Evolutionary conservation across 2,329 filamentous ascomycete species (phyloP).

Genomic region (Dendrostoma leiphaemia): DNA sequence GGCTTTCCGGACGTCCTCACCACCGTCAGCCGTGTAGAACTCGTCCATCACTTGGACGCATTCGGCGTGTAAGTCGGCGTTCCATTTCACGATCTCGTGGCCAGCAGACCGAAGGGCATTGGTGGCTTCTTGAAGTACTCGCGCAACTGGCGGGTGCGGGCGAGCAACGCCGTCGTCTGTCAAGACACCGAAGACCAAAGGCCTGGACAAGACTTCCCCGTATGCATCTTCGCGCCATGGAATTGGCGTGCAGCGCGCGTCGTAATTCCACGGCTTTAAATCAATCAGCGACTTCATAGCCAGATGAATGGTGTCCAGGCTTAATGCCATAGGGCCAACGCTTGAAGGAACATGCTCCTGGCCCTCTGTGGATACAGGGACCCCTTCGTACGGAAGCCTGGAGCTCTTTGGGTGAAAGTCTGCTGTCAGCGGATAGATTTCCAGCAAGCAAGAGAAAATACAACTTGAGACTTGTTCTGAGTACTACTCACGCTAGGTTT

Average conservation of each 20-base stretch:
- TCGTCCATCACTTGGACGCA: slow-evolving; percentile 45
- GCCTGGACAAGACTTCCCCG: slow-evolving; percentile 35
- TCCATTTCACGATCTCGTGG: slow-evolving; percentile 55
- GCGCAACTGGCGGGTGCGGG: slow-evolving; percentile 50
- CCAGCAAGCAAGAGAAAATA: slow-evolving; percentile 31
- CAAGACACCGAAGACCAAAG: slow-evolving; percentile 49
- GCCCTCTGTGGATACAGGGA: slow-evolving; percentile 60
- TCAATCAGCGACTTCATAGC: slow-evolving; percentile 47
- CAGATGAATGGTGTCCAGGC: slow-evolving; percentile 46
- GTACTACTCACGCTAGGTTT: slow-evolving; percentile 44
- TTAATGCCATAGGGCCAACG: slow-evolving; percentile 57
- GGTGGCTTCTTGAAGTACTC: slow-evolving; percentile 39
- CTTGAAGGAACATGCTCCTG: slow-evolving; percentile 64
- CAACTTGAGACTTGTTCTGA: too few relatives aligned
- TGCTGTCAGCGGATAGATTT: neutral
- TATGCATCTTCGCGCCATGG: slow-evolving; percentile 51
- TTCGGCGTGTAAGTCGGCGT: slow-evolving; percentile 48
- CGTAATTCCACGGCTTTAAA: slow-evolving; percentile 49
- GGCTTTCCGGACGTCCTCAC: slow-evolving; percentile 59
- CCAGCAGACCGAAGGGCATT: slow-evolving; percentile 41
- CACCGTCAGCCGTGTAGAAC: slow-evolving; percentile 62
- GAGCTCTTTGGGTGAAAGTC: slow-evolving; percentile 40
- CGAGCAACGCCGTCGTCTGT: slow-evolving; percentile 53
- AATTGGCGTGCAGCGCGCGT: slow-evolving; percentile 52
- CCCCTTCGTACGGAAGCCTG: slow-evolving; percentile 56